Evolutionary conservation across 345 rosid genomes (phyloP).

Genomic region (Salix brachista): DNA sequence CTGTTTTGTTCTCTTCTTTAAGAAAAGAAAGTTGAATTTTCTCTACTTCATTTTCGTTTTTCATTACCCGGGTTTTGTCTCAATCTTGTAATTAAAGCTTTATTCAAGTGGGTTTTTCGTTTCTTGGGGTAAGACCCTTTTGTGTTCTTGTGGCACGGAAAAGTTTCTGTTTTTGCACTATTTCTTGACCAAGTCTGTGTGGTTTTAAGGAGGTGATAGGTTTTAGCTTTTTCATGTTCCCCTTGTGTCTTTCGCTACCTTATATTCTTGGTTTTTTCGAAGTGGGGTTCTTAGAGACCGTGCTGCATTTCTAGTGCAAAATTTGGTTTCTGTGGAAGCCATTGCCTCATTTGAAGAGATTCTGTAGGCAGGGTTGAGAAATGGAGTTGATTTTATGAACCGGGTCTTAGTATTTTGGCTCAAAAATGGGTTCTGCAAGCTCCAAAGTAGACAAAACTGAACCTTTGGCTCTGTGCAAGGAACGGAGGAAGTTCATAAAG

Average conservation of each 20-base stretch:
- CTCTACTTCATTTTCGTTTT: slow-evolving; percentile 2
- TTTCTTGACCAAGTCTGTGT: background rate
- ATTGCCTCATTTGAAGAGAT: background rate
- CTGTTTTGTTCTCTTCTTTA: background rate
- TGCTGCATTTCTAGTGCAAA: background rate
- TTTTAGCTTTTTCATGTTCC: background rate
- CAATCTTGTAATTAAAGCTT: background rate
- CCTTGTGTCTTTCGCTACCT: background rate
- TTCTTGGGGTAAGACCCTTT: background rate
- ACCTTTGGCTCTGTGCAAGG: slow-evolving; percentile 66
- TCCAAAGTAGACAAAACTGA: slow-evolving; percentile 60
- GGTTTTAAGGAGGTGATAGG: background rate
- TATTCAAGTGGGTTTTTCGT: background rate
- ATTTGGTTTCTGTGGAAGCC: background rate
- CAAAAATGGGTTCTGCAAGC: slow-evolving; percentile 65
- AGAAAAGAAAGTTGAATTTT: background rate
- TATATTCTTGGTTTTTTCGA: background rate
- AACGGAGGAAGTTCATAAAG: slow-evolving; percentile 63
- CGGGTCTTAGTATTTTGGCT: slow-evolving; percentile 16
- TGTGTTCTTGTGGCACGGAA: background rate
- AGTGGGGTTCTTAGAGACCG: background rate
- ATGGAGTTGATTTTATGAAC: slow-evolving; percentile 25
- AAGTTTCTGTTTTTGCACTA: slow-evolving; percentile 3
- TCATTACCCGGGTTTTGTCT: slow-evolving; percentile 2
- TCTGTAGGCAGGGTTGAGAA: background rate